These are phyloP conservation scores for Debaryomyces maramus DNA, from an alignment of 805 yeast genomes.

Conservation along the genomic window DNA sequence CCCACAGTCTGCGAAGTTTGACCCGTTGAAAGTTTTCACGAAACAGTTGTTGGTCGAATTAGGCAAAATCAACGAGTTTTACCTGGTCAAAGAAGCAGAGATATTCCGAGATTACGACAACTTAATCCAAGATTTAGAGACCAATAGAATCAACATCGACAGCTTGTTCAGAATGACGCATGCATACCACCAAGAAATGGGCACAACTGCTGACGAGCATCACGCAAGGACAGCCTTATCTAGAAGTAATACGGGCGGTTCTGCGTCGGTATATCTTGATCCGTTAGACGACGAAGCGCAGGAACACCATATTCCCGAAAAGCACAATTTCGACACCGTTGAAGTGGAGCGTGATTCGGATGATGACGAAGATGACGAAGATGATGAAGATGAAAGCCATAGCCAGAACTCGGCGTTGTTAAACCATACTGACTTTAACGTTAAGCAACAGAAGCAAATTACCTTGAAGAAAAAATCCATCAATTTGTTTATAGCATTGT, in stretches of 20 bases:
- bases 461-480: conserved; percentile 67
- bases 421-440: conserved; percentile 48
- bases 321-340: conserved; percentile 32
- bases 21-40: conserved; percentile 45
- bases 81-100: conserved; percentile 45
- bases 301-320: conserved; percentile 15
- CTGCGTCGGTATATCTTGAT: conserved; percentile 27
- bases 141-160: conserved; percentile 26
- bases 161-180: conserved; percentile 25
- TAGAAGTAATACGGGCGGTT: conserved; percentile 22
- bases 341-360: conserved; percentile 24
- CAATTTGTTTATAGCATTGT: conserved; percentile 67
- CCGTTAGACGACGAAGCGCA: conserved; percentile 19
- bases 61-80: conserved; percentile 53
- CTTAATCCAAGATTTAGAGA: conserved; percentile 48
- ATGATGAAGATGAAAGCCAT: conserved; percentile 24
- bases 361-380: conserved; percentile 26
- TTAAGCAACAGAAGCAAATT: conserved; percentile 52
- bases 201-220: conserved; percentile 15
- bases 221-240: conserved; percentile 14
- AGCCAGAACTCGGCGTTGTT: conserved; percentile 48
- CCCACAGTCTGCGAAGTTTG: conserved; percentile 11
- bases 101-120: conserved; percentile 46
- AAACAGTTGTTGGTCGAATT: conserved; percentile 49
- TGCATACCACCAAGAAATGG: conserved; percentile 20